Percentiles rank a stretch among this genome's conserved stretches.
phyloP scores from a whole-genome alignment of 768 basidiomycete genomes.

The Leccinum arenicola region DNA sequence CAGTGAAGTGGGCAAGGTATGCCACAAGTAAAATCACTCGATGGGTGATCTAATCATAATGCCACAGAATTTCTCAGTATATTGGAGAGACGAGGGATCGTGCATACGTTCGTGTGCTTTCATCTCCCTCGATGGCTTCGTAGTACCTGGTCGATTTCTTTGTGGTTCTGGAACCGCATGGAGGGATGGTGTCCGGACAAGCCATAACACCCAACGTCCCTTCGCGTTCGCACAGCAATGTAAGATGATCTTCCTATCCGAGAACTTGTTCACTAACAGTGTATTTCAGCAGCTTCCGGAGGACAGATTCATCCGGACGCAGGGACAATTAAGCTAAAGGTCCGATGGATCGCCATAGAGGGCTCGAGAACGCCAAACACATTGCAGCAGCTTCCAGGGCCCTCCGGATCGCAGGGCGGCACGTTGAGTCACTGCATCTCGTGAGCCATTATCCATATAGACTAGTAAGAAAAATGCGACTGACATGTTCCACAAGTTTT shows the following conservation, averaged over 20 bases:
- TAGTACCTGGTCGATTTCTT: conserved; percentile 61
- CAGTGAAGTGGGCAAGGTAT: conserved; percentile 55
- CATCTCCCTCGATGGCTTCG: conserved; percentile 62
- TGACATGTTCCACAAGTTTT: conserved; percentile 39
- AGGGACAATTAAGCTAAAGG: conserved; percentile 54
- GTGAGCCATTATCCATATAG: conserved; percentile 30
- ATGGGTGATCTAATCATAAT: conserved; percentile 5
- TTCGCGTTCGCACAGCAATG: conserved; percentile 56
- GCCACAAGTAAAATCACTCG: neutral
- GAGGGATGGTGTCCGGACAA: conserved; percentile 53
- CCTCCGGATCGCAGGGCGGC: conserved; percentile 34
- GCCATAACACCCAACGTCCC: conserved; percentile 49
- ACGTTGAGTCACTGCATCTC: conserved; percentile 45
- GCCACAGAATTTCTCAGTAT: conserved; percentile 52
- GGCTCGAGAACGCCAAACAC: conserved; percentile 41
- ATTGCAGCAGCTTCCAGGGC: conserved; percentile 38
- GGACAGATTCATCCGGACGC: conserved; percentile 34
- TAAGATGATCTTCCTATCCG: conserved; percentile 18
- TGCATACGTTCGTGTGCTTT: conserved; percentile 53
- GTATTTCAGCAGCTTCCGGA: conserved; percentile 6
- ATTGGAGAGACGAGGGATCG: conserved; percentile 64
- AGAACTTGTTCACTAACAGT: neutral
- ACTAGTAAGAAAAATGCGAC: neutral
- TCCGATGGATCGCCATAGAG: conserved; percentile 34
- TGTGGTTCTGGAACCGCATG: conserved; percentile 52